Base-by-base conservation (phyloP, 2,329 filamentous ascomycete genomes). In the Talaromyces sp. region DNA sequence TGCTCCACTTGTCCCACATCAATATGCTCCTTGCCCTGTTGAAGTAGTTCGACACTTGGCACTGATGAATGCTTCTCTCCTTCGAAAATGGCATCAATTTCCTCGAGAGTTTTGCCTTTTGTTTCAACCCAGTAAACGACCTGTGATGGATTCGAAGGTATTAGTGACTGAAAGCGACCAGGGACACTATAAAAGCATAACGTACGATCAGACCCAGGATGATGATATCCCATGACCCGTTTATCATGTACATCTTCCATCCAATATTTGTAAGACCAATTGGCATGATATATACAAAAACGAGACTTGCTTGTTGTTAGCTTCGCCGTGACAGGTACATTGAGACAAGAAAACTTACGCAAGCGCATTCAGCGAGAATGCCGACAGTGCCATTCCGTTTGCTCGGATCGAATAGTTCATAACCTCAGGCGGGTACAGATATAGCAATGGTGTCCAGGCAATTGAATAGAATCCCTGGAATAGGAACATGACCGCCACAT, bases 391-490 rank as follows among this genome's bases (percentile, higher is more conserved):
- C 66, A 83, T 70, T 1, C 82, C 82, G 58, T 82, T 81, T 0
- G 82, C 82, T 34, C 82, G 78, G 53, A 84, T 81, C 0, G 80
- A 79, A 68, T 83, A 84, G 69, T 82, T 80, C 71, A 84, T 76
- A 7, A 84, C 75, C 70, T 84, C 83, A 0, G 82, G 77, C 0
- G 82, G 81, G 66, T 85, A 85, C 1, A 84, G 72, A 60, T 78
- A 80, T 0, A 81, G 73, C 29, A 85, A 69, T 2, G 82, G 82
- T 6, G 82, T 85, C 80, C 80, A 83, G 0, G 78, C 81, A n/a
- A 85, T 73, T 0, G 77, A 79, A 69, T 85, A 86, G 62, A 79
- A 80, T 0, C 81, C 83, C 63, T 83, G 81, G 70, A 85, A 85
- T 1, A 85, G 72, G 69, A 85, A 85, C 70, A 85, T 83, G 13